Evolutionary conservation across 2,329 filamentous ascomycete genomes (phyloP), one percentile per base, ranked within the genome.

Genomic region (Salinomyces thailandicus): DNA sequence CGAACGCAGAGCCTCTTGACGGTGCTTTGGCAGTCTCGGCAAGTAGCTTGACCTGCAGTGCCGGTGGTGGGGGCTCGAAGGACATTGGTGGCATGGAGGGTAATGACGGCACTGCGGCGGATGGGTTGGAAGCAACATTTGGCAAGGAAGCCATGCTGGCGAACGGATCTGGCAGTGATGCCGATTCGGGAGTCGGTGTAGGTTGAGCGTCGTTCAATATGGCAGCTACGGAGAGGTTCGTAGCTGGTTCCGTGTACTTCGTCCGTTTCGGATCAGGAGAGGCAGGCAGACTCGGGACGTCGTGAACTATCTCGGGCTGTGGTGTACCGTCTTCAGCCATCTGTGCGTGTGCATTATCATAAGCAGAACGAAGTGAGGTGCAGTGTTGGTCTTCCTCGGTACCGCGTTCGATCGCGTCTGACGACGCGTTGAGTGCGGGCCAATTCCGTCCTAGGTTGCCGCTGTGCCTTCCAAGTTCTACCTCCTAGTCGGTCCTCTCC

Each of bases 21-120:
- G 91, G 91, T 16, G 87, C 71, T 31, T 73, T 75, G n/a, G 81
- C 91, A 45, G 80, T 77, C 24, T 77, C 68, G 6, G 81, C 81
- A 41, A 96, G 79, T 62, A 93, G 86, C 72, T 95, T 89, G 63
- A 98, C 78, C 44, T 85, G 75, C 35, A 94, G 72, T 3, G 79
- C 67, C n/a, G 79, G 77, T 20, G 62, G 49, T 49, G 64, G 54
- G 9, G 46, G 61, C 45, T 55, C 60, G 41, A 47, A 39, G 38
- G 53, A 44, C 47, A 54, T 52, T 5, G 51, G 36, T 11, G 55
- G 49, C 20, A 57, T 50, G 16, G 53, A 38, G 31, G 51, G 47
- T 16, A 47, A 37, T 15, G 46, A 14, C 18, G 38, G 22, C 41
- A 38, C 29, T 33, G 39, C 41, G 14, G 33, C 29, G 30, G 31